Percentiles rank a stretch among this genome's conserved stretches.
Evolutionary conservation across 176 grass and related monocot species (phyloP).

Genomic region (Avena sativa): DNA sequence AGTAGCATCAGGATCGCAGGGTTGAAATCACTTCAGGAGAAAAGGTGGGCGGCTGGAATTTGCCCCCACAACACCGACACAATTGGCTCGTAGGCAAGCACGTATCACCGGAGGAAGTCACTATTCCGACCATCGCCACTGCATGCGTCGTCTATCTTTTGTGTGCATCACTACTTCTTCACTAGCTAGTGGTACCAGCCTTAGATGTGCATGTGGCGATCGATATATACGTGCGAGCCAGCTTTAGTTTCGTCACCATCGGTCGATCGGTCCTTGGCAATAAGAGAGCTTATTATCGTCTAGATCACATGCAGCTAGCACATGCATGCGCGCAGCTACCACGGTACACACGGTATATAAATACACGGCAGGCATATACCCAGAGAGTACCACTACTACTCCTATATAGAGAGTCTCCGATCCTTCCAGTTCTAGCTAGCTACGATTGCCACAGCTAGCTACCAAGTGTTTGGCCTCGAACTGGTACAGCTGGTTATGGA

Average conservation of each 20-base stretch:
- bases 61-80: neutral
- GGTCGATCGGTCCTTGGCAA: neutral
- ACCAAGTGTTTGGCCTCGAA: too few relatives aligned
- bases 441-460: too few relatives aligned
- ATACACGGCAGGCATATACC: neutral
- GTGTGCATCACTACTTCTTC: neutral
- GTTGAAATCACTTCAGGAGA: neutral
- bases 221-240: neutral
- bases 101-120: neutral
- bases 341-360: constrained; percentile 27
- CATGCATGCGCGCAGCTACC: neutral
- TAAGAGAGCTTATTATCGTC: constrained; percentile 39
- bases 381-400: constrained; percentile 17
- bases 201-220: neutral
- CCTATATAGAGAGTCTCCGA: neutral
- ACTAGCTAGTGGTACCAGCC: neutral
- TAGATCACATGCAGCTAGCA: neutral
- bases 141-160: neutral
- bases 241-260: neutral
- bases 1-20: neutral
- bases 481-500: neutral
- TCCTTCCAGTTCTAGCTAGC: constrained; percentile 15
- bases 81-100: neutral
- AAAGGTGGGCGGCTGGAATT: neutral
- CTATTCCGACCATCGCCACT: neutral